These are phyloP conservation scores for Tothia fuscella DNA, from an alignment of 2,329 filamentous ascomycete genomes.

Conservation along the genomic window DNA sequence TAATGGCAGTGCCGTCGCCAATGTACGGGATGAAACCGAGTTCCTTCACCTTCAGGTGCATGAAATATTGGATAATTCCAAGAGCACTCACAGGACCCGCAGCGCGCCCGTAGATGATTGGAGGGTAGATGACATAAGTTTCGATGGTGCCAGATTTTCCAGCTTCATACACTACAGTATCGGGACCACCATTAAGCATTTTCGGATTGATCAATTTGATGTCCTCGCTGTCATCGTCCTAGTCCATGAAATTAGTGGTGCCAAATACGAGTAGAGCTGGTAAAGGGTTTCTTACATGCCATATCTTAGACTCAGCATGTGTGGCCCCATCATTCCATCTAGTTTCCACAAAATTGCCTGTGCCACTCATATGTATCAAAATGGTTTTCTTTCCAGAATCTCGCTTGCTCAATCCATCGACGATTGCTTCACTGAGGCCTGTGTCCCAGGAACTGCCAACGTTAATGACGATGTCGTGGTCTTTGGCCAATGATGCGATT, in stretches of 20 bases:
- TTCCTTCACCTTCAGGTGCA: not conserved
- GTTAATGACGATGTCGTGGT: not conserved
- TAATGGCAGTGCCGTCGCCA: not conserved
- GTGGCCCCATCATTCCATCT: not conserved
- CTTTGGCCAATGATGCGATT: not conserved
- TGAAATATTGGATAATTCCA: not conserved
- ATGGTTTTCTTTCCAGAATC: not conserved
- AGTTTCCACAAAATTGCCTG: not conserved
- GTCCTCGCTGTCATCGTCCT: not conserved
- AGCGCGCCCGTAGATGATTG: not conserved
- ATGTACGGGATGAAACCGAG: not conserved
- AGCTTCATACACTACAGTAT: not conserved
- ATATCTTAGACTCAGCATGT: not conserved
- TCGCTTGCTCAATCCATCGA: not conserved
- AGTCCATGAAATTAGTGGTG: not conserved
- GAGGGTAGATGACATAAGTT: not conserved
- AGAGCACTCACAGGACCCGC: not conserved
- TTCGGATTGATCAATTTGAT: not conserved
- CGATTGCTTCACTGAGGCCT: not conserved
- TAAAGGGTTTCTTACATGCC: not conserved
- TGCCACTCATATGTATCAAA: not conserved
- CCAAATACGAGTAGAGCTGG: not conserved
- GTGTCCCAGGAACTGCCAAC: not conserved
- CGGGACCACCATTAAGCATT: not conserved
- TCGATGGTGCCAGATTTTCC: not conserved